Conservation (phyloP, 768 basidiomycete species). For the Pisolithus sp. region DNA sequence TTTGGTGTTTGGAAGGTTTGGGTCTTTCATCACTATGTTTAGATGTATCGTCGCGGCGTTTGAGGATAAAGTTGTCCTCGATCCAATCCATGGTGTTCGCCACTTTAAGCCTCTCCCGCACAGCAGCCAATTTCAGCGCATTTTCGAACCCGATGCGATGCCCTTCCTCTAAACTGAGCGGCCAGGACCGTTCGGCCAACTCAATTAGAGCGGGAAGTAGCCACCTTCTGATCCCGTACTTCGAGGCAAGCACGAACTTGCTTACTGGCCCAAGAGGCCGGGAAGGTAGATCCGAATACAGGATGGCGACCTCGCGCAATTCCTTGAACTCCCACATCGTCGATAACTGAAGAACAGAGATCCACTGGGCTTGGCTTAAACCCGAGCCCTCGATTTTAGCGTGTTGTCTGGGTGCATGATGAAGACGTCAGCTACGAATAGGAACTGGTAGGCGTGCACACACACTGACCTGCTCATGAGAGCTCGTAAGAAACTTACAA, state of each 20-base stretch:
- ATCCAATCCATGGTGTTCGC: not conserved
- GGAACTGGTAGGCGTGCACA: not conserved
- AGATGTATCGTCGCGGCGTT: no score
- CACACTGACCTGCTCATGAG: conserved; percentile 10
- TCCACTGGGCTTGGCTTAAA: not conserved
- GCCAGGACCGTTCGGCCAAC: not conserved
- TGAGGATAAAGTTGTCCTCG: not conserved
- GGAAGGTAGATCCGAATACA: not conserved
- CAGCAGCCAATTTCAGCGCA: not conserved
- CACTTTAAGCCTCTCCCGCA: not conserved
- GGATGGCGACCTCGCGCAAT: not conserved
- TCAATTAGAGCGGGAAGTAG: not conserved
- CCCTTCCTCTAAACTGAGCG: not conserved
- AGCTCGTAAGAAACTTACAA: conserved; percentile 9
- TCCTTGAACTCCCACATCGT: not conserved
- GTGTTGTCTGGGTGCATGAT: not conserved
- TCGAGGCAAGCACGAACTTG: not conserved
- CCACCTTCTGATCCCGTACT: not conserved
- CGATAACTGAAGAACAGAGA: not conserved
- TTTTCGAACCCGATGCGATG: not conserved
- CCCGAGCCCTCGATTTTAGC: not conserved
- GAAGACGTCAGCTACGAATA: no score
- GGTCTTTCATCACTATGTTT: no score
- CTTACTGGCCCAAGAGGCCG: not conserved
- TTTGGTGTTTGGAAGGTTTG: no score